Evolutionary conservation across 306 rosid species (phyloP), one percentile per base, ranked within the genome.

Genomic region (Lablab purpureus): DNA sequence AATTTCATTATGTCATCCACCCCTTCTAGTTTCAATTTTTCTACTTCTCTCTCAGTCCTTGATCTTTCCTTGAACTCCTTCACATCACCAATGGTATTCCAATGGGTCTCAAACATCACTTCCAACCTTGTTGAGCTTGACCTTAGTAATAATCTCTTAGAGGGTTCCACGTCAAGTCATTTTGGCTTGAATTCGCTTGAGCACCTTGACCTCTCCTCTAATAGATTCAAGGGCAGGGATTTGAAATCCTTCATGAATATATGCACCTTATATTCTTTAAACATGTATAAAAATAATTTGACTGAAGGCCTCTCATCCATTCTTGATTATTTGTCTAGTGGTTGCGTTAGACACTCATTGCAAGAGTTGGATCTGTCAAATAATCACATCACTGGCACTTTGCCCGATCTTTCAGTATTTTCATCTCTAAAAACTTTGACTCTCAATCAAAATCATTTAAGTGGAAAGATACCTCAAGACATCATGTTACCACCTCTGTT

Each of bases 41-140:
- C 83, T 10, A 3, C 13, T 51, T 84, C 84, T 12, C 78, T 79
- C 62, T 5, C 74, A 0, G 0, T 45, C 17, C 13, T 84, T 22
- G 50, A 74, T 18, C 74, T 84, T 3, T 60, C 71, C 0, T 0
- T 0, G 0, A 84, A 84, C 41, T 1, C 8, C 27, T 74, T 84
- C 40, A 21, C 67, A 0, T 68, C 87, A 10, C n/a, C 55, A 23
- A 60, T 32, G 10, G 66, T 84, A 74, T 62, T 84, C 19, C 21
- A 68, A 0, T 84, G 81, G 87, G 22, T 84, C 13, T 58, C 56
- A 10, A 79, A 82, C 6, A 7, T 58, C 8, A 68, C 25, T 36
- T 60, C 84, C 18, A 79, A 34, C 40, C 40, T 34, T 34, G 8
- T 34, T 34, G 40, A 34, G 40, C 40, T 34, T 34, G 2, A 34